Conservation (phyloP, 108 stramenopile genomes). For the Schizochytrium sp. region DNA sequence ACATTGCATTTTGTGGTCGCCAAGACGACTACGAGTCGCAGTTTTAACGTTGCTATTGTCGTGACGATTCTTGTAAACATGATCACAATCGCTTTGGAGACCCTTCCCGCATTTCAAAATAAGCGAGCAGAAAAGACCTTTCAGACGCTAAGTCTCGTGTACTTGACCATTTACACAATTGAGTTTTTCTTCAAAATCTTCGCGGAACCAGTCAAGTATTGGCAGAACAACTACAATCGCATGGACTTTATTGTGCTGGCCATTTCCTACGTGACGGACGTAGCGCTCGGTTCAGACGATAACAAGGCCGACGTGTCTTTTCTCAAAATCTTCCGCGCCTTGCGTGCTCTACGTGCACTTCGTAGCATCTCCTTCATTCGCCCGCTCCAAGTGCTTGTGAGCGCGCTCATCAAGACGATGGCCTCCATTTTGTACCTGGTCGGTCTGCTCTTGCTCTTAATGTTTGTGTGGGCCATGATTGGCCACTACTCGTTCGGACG, state of each 20-base stretch:
- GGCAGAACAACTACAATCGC: slow-evolving; percentile 14
- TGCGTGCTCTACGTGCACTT: background rate
- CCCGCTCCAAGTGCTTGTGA: background rate
- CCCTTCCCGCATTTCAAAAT: background rate
- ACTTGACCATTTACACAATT: background rate
- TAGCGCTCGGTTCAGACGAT: background rate
- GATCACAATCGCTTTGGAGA: background rate
- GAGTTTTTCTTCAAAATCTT: slow-evolving; percentile 11
- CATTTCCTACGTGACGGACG: slow-evolving; percentile 13
- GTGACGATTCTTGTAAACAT: background rate
- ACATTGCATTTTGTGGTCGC: background rate
- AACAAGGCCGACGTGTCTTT: background rate
- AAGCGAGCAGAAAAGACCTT: slow-evolving; percentile 3
- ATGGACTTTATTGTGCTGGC: slow-evolving; percentile 7
- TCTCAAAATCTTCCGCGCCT: background rate
- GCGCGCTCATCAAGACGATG: slow-evolving; percentile 5
- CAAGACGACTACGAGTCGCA: background rate
- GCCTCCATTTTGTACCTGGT: background rate
- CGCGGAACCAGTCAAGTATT: slow-evolving; percentile 6
- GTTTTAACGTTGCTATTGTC: background rate
- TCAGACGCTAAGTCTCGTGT: background rate
- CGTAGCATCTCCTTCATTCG: slow-evolving; percentile 15
- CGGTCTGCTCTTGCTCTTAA: background rate
- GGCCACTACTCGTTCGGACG: background rate
- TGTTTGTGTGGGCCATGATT: slow-evolving; percentile 16